phyloP scores from a whole-genome alignment of 768 basidiomycete species.

The Mycena pura region DNA sequence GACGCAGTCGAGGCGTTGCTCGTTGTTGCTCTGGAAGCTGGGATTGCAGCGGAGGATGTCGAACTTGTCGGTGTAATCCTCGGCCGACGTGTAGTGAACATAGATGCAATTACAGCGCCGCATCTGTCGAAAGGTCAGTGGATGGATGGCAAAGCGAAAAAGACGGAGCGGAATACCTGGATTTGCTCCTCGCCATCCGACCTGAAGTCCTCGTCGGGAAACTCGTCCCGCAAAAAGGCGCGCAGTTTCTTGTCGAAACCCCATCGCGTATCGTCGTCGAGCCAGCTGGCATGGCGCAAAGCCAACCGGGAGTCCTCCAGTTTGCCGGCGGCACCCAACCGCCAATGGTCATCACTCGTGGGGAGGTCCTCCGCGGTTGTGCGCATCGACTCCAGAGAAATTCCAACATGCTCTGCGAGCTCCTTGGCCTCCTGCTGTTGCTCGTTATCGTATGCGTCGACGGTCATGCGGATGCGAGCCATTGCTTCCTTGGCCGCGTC shows the following conservation, averaged over 20 bases:
- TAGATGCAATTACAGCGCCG: constrained; percentile 15
- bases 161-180: not conserved
- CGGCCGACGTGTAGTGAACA: constrained; percentile 19
- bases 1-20: constrained; percentile 19
- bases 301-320: not conserved
- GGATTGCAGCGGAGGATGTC: constrained; percentile 26
- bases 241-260: not conserved
- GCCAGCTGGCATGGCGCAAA: not conserved
- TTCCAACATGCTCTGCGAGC: not conserved
- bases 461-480: constrained; percentile 16
- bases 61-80: constrained; percentile 12
- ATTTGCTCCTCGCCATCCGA: not conserved
- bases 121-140: constrained; percentile 5
- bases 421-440: too few relatives aligned
- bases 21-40: constrained; percentile 3
- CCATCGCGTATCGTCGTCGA: not conserved
- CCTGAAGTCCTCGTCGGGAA: not conserved
- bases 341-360: constrained; percentile 2
- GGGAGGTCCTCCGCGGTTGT: not conserved
- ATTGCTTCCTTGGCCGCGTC: constrained; percentile 15
- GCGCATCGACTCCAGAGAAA: not conserved
- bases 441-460: constrained; percentile 14
- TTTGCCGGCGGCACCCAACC: not conserved
- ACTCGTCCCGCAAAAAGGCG: not conserved
- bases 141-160: not conserved